Conservation (phyloP, 257 asterid genomes). For the Euphrasia confusa region DNA sequence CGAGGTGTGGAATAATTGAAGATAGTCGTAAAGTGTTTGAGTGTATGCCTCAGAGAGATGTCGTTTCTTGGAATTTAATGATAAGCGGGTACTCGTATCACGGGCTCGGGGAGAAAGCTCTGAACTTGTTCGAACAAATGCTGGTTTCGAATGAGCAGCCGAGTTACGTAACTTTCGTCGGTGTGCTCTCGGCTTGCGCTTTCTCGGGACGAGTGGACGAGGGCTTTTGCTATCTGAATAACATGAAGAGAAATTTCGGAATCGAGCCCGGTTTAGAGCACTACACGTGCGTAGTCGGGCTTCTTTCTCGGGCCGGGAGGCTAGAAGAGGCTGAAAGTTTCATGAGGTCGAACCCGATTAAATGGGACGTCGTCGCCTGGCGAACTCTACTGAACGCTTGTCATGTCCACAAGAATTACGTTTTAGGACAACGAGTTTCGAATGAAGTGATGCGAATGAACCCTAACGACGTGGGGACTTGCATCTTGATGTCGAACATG, state of each 20-base stretch:
- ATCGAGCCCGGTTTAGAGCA: conserved; percentile 81
- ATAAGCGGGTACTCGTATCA: conserved; percentile 67
- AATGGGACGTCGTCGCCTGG: conserved; percentile 76
- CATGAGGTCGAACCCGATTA: conserved; percentile 48
- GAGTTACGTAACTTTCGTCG: conserved; percentile 66
- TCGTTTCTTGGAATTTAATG: conserved; percentile 71
- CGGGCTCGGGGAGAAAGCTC: conserved; percentile 68
- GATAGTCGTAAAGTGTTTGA: conserved; percentile 47
- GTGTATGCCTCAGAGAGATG: conserved; percentile 40
- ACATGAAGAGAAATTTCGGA: conserved; percentile 45
- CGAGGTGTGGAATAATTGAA: conserved; percentile 62
- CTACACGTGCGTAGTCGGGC: conserved; percentile 72
- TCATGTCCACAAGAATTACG: conserved; percentile 54
- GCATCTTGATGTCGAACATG: conserved; percentile 65
- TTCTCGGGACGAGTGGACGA: conserved; percentile 57
- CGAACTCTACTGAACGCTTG: conserved; percentile 86
- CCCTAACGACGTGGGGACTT: conserved; percentile 70
- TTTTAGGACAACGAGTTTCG: conserved; percentile 56
- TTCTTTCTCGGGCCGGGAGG: conserved; percentile 61
- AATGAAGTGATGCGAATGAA: conserved; percentile 44
- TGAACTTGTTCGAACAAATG: conserved; percentile 54
- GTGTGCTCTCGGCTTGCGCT: conserved; percentile 79
- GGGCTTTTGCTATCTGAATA: conserved; percentile 62
- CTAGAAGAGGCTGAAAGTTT: conserved; percentile 68
- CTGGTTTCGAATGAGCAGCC: conserved; percentile 44